A percentile compares a stretch with the other conserved stretches of the same genome.
Evolutionary conservation across 352 stramenopile species (phyloP).

Genomic region (Phytophthora pini): DNA sequence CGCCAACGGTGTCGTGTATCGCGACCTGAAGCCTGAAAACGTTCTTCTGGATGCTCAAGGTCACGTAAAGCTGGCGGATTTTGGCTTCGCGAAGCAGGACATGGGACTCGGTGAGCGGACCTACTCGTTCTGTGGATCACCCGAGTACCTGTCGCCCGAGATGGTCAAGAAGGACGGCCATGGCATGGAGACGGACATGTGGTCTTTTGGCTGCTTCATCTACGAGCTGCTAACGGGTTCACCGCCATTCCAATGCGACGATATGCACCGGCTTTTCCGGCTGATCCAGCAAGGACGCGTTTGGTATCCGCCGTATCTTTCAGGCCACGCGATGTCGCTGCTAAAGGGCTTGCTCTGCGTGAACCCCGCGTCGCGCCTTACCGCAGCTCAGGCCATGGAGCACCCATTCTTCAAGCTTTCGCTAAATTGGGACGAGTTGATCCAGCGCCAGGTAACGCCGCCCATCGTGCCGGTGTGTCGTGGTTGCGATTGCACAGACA

Average conservation of each 20-base stretch:
- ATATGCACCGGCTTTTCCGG: slow-evolving; percentile 68
- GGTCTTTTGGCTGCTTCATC: slow-evolving; percentile 88
- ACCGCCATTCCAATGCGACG: slow-evolving; percentile 75
- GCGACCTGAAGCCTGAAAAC: slow-evolving; percentile 84
- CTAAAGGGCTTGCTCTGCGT: slow-evolving; percentile 62
- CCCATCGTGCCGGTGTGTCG: slow-evolving; percentile 68
- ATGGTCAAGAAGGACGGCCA: slow-evolving; percentile 82
- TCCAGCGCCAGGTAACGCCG: slow-evolving; percentile 65
- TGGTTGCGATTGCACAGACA: slow-evolving; percentile 72
- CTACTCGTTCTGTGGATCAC: slow-evolving; percentile 86
- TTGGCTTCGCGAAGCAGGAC: slow-evolving; percentile 83
- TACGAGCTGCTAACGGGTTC: slow-evolving; percentile 81
- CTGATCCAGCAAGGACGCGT: slow-evolving; percentile 65
- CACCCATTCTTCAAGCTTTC: slow-evolving; percentile 75
- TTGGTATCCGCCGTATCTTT: slow-evolving; percentile 76
- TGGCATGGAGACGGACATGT: slow-evolving; percentile 84
- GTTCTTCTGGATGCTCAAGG: slow-evolving; percentile 77
- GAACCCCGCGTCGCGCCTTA: slow-evolving; percentile 55
- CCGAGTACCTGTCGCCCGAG: slow-evolving; percentile 87
- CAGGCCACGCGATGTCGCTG: slow-evolving; percentile 46
- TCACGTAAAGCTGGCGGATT: slow-evolving; percentile 85
- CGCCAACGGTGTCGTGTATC: slow-evolving; percentile 49
- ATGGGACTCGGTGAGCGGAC: slow-evolving; percentile 64
- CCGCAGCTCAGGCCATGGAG: slow-evolving; percentile 67
- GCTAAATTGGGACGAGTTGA: slow-evolving; percentile 72